Base-by-base conservation (phyloP, 495 filamentous ascomycete species). In the Tuber brumale region DNA sequence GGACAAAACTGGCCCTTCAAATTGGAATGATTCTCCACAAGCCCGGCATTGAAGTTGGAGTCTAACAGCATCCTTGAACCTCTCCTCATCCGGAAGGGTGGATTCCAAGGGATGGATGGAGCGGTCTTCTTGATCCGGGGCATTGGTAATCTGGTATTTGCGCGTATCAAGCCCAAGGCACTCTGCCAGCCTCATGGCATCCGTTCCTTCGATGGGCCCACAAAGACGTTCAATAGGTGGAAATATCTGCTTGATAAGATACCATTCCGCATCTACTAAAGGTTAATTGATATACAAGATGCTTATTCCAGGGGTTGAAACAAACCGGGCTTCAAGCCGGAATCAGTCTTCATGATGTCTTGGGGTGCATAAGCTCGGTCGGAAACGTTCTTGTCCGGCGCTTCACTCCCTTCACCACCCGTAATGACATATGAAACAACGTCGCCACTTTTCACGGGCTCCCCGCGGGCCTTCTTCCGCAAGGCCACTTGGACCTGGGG, bases 151-250 rank as follows among this genome's bases (percentile, higher is more conserved):
- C 78, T 89, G 90, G 85, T 97, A 98, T 82, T 95, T 97, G 75
- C 89, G 89, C 42, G 91, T 88, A 83, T 99, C 95, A 41, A 99
- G 90, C 45, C 95, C 95, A 44, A 99, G 89, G 81, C 94, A 97
- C 83, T 97, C 94, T 12, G 95, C 95, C 3, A 99, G 88, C 75
- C 93, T 91, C 12, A 92, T 87, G 57, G 94, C 90, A 80, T 97
- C 93, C 21, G 95, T 99, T 70, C 95, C 95, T 44, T 90, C 89
- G 76, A 99, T 97, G 61, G 95, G 96, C 70, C 94, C 96, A 83
- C 95, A 99, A 42, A 99, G 90, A 88, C 95, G 94, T 86, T 99
- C 95, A 74, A 99, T 97, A 3, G 96, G 95, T 9, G 95, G 95
- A 85, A 99, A 95, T 73, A 99, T 97, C 83, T 99, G 95, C 86